These are phyloP conservation scores for Talaromyces liani DNA, from an alignment of 495 filamentous ascomycete genomes.

Conservation along the genomic window DNA sequence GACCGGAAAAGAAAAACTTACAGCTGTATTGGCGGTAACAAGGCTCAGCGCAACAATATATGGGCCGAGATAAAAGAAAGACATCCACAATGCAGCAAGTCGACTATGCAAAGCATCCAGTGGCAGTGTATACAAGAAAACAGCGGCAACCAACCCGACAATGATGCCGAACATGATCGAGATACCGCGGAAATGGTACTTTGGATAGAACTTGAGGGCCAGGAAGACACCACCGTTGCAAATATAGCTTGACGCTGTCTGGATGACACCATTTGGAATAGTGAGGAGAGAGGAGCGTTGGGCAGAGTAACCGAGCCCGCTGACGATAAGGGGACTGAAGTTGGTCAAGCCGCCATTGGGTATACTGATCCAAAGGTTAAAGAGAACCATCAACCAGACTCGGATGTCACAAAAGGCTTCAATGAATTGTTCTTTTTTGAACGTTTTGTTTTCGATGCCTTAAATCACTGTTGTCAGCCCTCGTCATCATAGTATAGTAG, in stretches of 20 bases:
- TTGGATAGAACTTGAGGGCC: background rate
- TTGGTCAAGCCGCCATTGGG: conserved; percentile 15
- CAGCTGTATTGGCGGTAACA: no score
- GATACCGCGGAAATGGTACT: conserved; percentile 14
- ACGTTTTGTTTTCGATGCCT: conserved; percentile 40
- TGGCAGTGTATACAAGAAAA: background rate
- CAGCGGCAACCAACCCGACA: conserved; percentile 17
- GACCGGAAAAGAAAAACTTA: no score
- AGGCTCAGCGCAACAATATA: no score
- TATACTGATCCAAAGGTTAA: background rate
- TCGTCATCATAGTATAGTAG: no score
- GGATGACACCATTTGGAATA: no score
- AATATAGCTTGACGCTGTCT: background rate
- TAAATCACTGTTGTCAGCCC: no score
- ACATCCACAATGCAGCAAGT: no score
- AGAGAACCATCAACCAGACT: conserved; percentile 2
- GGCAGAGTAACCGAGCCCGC: conserved; percentile 21
- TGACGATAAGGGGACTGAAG: conserved; percentile 29
- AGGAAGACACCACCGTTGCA: background rate
- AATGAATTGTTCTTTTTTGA: conserved; percentile 40
- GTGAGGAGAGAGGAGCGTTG: conserved; percentile 6
- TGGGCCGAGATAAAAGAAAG: no score
- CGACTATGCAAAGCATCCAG: no score
- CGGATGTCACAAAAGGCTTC: conserved; percentile 12
- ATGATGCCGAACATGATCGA: conserved; percentile 18